Evolutionary conservation across 352 stramenopile genomes (phyloP), one percentile per base, ranked within the genome.

Genomic region (Pythium folliculosum): DNA sequence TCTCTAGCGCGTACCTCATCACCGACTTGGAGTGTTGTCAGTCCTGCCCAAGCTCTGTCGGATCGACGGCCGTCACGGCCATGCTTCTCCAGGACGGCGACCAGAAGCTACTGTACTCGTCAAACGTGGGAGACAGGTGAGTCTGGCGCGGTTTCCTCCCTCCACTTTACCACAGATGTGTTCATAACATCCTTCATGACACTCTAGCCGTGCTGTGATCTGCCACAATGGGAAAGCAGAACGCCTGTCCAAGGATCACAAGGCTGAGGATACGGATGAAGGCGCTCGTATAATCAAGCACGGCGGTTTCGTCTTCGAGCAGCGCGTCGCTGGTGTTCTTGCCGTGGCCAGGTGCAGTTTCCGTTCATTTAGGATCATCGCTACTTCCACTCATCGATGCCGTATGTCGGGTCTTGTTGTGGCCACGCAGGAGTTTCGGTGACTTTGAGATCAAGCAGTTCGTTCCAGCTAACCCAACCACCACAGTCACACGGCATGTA

Each of bases 91-190:
- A 84, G n/a, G 62, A 88, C 9, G 63, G 75, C 32, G 55, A 63
- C 14, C 22, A 63, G n/a, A 78, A 47, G 19, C 76, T 65, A 23
- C 75, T 93, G 2, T 90, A 90, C 48, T 73, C 78, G 5, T 72
- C 81, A 21, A 95, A 95, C 66, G 80, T 88, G 54, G 87, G 84
- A 40, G 84, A 95, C 71, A 94, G 84, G 84, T 93, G 27, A 23
- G 62, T 71, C 19, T 27, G 49, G 27, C 10, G 3, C 55, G 27
- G 27, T 32, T 32, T 6, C 27, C 27, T 32, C 27, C 27, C 2
- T 32, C 27, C 27, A n/a, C n/a, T n/a, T 32, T 32, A 32, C 27
- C 5, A 5, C 27, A 32, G 27, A 5, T 32, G 3, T 32, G 27
- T 32, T 32, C 27, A 5, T 32, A 32, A 32, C 5, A 5, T 5